phyloP scores from a whole-genome alignment of 129 eudicot genomes.

The Scalesia atractyloides region DNA sequence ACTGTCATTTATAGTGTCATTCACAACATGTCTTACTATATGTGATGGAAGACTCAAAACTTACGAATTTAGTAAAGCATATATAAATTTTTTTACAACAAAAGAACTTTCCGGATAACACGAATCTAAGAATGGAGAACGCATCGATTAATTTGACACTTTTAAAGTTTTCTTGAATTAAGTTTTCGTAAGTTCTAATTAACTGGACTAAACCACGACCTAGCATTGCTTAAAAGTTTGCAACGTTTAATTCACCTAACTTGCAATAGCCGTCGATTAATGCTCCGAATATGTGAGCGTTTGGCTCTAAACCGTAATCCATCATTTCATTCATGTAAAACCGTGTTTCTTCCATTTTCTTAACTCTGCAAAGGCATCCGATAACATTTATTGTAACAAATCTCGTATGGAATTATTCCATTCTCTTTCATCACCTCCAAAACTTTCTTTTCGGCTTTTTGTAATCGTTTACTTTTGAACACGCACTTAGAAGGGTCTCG shows the following conservation, averaged over 20 bases:
- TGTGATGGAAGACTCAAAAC: too few species aligned
- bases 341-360: constrained; percentile 41
- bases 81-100: too few species aligned
- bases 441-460: constrained; percentile 17
- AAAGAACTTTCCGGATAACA: constrained; percentile 33
- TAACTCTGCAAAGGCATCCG: constrained; percentile 29
- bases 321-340: constrained; percentile 39
- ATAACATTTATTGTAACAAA: constrained; percentile 30
- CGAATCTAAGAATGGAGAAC: constrained; percentile 34
- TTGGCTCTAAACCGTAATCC: constrained; percentile 41
- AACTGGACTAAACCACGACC: constrained; percentile 31
- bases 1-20: too few species aligned
- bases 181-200: constrained; percentile 5
- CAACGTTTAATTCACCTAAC: constrained; percentile 31
- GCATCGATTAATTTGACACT: constrained; percentile 18
- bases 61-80: too few species aligned
- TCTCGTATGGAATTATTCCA: constrained; percentile 19
- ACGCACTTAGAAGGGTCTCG: constrained; percentile 29
- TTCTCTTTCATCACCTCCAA: constrained; percentile 36
- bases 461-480: constrained; percentile 27
- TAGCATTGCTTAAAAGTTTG: constrained; percentile 34
- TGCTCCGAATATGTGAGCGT: constrained; percentile 27
- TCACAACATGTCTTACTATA: too few species aligned
- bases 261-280: constrained; percentile 39
- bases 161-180: constrained; percentile 37